phyloP scores from a whole-genome alignment of 306 rosid genomes.

The Begonia peltatifolia region DNA sequence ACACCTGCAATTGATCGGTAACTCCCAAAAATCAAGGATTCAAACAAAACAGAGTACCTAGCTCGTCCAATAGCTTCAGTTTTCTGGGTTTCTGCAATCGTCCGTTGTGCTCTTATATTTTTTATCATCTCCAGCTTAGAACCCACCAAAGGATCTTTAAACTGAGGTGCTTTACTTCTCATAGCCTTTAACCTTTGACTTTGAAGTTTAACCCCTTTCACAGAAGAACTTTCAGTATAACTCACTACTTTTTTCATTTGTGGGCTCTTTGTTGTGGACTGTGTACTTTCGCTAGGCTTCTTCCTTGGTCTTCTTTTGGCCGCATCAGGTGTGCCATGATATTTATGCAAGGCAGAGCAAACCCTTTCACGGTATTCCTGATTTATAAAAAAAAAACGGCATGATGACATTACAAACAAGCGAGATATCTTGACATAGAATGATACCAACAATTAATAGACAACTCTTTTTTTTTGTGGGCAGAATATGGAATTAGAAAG shows the following conservation, averaged over 20 bases:
- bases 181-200: conserved; percentile 13
- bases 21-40: background rate
- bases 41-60: conserved; percentile 27
- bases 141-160: conserved; percentile 75
- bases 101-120: conserved; percentile 75
- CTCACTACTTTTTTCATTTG: conserved; percentile 18
- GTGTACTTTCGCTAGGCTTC: conserved; percentile 28
- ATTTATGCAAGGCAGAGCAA: conserved; percentile 50
- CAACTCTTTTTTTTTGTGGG: too few species aligned
- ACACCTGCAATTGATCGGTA: too few species aligned
- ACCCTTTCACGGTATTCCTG: conserved; percentile 78
- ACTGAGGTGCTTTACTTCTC: conserved; percentile 46
- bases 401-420: background rate
- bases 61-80: conserved; percentile 68
- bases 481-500: background rate
- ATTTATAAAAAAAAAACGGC: conserved; percentile 1
- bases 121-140: conserved; percentile 88
- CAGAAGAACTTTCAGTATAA: conserved; percentile 11
- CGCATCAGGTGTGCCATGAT: conserved; percentile 42
- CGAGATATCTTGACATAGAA: background rate
- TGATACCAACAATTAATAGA: too few species aligned
- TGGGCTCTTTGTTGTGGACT: conserved; percentile 27
- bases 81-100: conserved; percentile 45
- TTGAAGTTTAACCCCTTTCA: conserved; percentile 17
- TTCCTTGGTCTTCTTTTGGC: conserved; percentile 48